These are phyloP conservation scores for Suillus ampliporus DNA, from an alignment of 768 basidiomycete genomes.

Conservation along the genomic window DNA sequence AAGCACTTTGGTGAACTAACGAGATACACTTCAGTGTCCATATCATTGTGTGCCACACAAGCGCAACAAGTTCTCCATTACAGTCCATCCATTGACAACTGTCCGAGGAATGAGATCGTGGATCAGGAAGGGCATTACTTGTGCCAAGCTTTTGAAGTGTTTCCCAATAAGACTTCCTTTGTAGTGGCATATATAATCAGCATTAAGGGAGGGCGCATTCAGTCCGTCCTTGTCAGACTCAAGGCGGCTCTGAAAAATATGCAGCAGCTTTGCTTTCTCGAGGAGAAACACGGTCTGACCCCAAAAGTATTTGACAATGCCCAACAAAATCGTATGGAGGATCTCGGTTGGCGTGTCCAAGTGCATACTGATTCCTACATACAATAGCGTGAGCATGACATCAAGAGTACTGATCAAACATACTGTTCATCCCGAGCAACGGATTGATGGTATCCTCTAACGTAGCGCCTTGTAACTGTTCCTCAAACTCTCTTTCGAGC, in stretches of 20 bases:
- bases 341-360: constrained; percentile 37
- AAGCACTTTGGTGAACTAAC: neutral
- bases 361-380: constrained; percentile 36
- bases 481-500: constrained; percentile 11
- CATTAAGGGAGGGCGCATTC: constrained; percentile 29
- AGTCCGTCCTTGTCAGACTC: constrained; percentile 27
- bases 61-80: constrained; percentile 17
- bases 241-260: constrained; percentile 27
- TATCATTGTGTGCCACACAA: constrained; percentile 40
- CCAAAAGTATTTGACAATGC: constrained; percentile 40
- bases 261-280: constrained; percentile 25
- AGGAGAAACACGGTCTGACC: constrained; percentile 21
- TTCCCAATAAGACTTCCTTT: constrained; percentile 35
- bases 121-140: constrained; percentile 36
- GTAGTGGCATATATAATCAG: constrained; percentile 39
- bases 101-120: constrained; percentile 22
- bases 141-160: constrained; percentile 28
- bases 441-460: constrained; percentile 10
- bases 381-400: neutral
- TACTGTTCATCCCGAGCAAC: constrained; percentile 11
- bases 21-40: constrained; percentile 26
- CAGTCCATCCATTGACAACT: constrained; percentile 17
- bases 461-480: neutral
- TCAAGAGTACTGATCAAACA: constrained; percentile 14
- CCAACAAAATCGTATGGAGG: constrained; percentile 37